A percentile compares a stretch with the other conserved stretches of the same genome.
These are phyloP conservation scores for Aspergillus conjunctus DNA, from an alignment of 495 filamentous ascomycete species.

Conservation along the genomic window DNA sequence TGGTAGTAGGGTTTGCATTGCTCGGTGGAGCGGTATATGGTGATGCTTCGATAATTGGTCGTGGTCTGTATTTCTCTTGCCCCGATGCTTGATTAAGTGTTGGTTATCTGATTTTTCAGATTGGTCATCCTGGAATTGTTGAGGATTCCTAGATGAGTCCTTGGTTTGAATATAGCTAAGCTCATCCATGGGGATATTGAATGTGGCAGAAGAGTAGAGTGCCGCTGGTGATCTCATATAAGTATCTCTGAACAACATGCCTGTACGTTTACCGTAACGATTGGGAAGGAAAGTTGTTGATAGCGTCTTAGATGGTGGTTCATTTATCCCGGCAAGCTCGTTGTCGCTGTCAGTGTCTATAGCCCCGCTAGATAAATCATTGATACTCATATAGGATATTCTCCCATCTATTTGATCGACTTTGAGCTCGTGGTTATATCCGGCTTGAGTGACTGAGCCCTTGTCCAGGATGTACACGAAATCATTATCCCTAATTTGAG, in stretches of 20 bases:
- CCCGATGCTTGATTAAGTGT: background rate
- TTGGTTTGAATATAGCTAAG: background rate
- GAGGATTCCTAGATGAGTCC: background rate
- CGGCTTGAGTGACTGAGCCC: constrained; percentile 69
- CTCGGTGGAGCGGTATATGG: constrained; percentile 45
- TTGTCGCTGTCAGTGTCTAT: background rate
- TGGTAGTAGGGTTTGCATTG: constrained; percentile 77
- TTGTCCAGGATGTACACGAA: constrained; percentile 81
- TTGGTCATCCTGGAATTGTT: background rate
- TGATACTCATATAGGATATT: constrained; percentile 7
- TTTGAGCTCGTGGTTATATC: constrained; percentile 55
- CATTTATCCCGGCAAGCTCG: background rate
- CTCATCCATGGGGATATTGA: background rate
- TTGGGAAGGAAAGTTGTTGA: background rate
- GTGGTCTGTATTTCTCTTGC: background rate
- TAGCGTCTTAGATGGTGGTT: background rate
- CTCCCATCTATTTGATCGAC: constrained; percentile 11
- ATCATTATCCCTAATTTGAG: constrained; percentile 73
- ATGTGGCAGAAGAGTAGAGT: background rate
- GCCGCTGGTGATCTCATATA: no score
- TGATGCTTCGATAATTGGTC: constrained; percentile 3
- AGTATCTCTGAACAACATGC: no score
- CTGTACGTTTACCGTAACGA: no score
- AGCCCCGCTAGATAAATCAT: background rate
- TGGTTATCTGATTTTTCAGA: background rate